phyloP scores from a whole-genome alignment of 2,329 filamentous ascomycete genomes.

The Phoma sp. region DNA sequence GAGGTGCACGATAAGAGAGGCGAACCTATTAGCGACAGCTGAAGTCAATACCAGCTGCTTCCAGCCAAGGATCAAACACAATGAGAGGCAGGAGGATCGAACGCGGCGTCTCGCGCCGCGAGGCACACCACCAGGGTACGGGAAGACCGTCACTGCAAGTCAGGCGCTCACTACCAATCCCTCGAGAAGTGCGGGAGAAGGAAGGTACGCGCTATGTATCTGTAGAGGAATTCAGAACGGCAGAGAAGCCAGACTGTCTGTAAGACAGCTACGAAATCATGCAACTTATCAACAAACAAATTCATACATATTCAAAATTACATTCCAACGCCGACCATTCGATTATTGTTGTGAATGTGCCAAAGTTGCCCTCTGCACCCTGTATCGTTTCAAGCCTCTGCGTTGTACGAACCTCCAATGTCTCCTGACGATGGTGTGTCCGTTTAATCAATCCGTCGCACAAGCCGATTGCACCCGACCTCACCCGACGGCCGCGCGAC shows the following conservation, averaged over 20 bases:
- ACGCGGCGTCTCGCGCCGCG: slow-evolving; percentile 15
- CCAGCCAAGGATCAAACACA: background rate
- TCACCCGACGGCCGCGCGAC: slow-evolving; percentile 17
- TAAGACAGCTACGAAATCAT: slow-evolving; percentile 13
- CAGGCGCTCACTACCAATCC: slow-evolving; percentile 4
- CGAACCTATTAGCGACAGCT: slow-evolving; percentile 17
- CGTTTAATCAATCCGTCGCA: background rate
- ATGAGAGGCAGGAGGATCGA: slow-evolving; percentile 1
- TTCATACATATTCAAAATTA: background rate
- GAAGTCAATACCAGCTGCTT: slow-evolving; percentile 3
- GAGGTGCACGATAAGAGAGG: background rate
- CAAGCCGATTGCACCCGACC: slow-evolving; percentile 14
- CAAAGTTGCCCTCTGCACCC: background rate
- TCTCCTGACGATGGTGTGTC: slow-evolving; percentile 14
- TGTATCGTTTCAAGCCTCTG: background rate
- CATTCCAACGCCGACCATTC: background rate
- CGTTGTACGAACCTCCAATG: background rate
- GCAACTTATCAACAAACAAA: slow-evolving; percentile 1
- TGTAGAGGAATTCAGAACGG: background rate
- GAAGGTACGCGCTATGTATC: slow-evolving; percentile 7
- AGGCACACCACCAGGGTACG: slow-evolving; percentile 19
- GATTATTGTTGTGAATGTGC: background rate
- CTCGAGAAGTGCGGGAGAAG: slow-evolving; percentile 18
- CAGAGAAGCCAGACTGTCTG: slow-evolving; percentile 3
- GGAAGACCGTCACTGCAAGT: background rate